Conservation (phyloP, 257 asterid genomes). For the Nicotiana knightiana region DNA sequence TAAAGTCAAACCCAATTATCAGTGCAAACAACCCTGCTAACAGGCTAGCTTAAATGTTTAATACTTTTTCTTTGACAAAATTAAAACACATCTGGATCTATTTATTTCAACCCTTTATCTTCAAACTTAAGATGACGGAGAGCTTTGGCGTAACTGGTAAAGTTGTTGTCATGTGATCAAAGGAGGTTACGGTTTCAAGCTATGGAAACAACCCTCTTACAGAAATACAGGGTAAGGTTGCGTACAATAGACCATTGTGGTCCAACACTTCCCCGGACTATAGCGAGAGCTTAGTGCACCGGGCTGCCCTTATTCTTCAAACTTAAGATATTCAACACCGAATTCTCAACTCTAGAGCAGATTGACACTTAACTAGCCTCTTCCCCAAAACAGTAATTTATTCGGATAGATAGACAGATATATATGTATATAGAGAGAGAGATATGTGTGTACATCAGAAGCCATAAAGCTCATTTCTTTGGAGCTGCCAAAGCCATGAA, state of each 20-base stretch:
- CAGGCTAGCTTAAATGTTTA: background rate
- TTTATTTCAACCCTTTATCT: background rate
- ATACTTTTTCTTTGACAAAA: background rate
- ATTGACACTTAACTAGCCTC: background rate
- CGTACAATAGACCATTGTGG: too few relatives aligned
- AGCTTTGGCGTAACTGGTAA: too few relatives aligned
- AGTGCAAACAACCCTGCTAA: background rate
- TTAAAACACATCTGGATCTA: background rate
- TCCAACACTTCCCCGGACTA: too few relatives aligned
- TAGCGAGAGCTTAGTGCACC: too few relatives aligned
- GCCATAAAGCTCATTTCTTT: constrained; percentile 83
- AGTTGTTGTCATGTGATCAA: too few relatives aligned
- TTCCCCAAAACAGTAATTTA: background rate
- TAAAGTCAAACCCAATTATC: background rate
- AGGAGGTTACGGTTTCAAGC: too few relatives aligned
- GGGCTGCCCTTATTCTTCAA: background rate
- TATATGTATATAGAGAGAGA: background rate
- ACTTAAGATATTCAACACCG: background rate
- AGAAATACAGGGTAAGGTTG: too few relatives aligned
- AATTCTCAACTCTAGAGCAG: background rate
- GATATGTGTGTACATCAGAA: constrained; percentile 41
- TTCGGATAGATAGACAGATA: background rate
- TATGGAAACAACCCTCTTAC: too few relatives aligned
- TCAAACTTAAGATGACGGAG: background rate
- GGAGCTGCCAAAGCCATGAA: constrained; percentile 89